phyloP scores from a whole-genome alignment of 129 eudicot genomes.

The Daucus carota region DH1_v3.0 NC_030381.2:54429501-54430000 shows the following conservation, averaged over 20 bases:
- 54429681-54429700: not conserved
- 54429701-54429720: slow-evolving; percentile 2
- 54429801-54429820: slow-evolving; percentile 90
- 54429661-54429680: slow-evolving; percentile 77
- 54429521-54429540: not conserved
- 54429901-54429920: too few species aligned
- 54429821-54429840: slow-evolving; percentile 67
- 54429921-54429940: not conserved
- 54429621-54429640: slow-evolving; percentile 89
- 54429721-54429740: too few species aligned
- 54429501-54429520: slow-evolving; percentile 5
- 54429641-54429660: slow-evolving; percentile 94
- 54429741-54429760: too few species aligned
- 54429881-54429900: not conserved
- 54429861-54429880: slow-evolving; percentile 84
- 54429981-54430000: not conserved
- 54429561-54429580: not conserved
- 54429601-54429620: slow-evolving; percentile 19
- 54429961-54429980: not conserved
- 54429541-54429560: not conserved
- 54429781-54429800: slow-evolving; percentile 6
- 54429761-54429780: too few species aligned
- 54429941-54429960: not conserved
- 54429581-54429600: slow-evolving; percentile 6
- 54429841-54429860: slow-evolving; percentile 77